Base-by-base conservation (phyloP, 768 basidiomycete species). In the Candolleomyces eurysporus region DNA sequence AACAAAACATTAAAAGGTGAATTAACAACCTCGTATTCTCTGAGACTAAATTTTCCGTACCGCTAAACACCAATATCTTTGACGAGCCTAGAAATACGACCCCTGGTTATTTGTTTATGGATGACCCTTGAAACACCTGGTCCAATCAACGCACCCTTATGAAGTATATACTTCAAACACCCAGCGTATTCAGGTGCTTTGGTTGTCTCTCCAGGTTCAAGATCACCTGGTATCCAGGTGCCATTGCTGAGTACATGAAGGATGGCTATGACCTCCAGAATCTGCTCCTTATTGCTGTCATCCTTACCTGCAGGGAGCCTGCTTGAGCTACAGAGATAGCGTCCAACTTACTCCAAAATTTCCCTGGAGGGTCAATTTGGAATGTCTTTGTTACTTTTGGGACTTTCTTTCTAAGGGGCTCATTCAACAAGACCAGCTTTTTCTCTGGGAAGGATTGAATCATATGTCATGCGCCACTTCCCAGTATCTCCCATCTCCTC, bases 301-400 rank as follows among this genome's bases (percentile, higher is more conserved):
- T 52, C 39, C 52, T 63, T 30, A 59, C 30, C 42, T 59, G 54
- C 14, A 63, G 67, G 2, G 65, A 65, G 48, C 65, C 66, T 0
- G 65, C 60, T 7, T 39, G 65, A 36, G 64, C 61, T 6, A 66
- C 63, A 10, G 68, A 69, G 45, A 4, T 66, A 9, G 65, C 62
- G 4, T 61, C 60, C n/a, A 57, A 64, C 42, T 40, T 66, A 16
- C 22, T 67, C 39, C 16, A 30, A 5, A 69, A 69, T 26, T 58
- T 65, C 22, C n/a, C 52, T 7, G 66, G 64, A 0, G 68, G 68
- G 14, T 40, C 60, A 6, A 61, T 65, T 11, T 42, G 67, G 6
- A 68, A 68, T 53, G 43, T 65, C 11, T 61, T 53, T 21, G 42
- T 61, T 54, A 31, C 49, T 8, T 63, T 57, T 30, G 42, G 45